Base-by-base conservation (phyloP, 306 rosid genomes). In the Calophaca sinica region DNA sequence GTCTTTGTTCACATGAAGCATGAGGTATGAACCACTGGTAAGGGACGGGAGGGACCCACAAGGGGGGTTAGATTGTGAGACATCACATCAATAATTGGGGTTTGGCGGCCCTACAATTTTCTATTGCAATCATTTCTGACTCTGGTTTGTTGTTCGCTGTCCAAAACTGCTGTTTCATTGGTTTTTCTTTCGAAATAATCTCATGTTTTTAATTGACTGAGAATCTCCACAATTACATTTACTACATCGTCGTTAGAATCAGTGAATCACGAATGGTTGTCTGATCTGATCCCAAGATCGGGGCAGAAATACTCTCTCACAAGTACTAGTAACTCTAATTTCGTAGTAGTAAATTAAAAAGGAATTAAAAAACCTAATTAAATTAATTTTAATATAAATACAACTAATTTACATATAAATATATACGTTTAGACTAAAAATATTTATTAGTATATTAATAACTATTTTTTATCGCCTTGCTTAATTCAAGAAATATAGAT, bases 51-150 rank as follows among this genome's bases (percentile, higher is more conserved):
- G 15, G 70, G 70, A 20, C 70, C 70, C 52, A 15, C 38, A 36
- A 8, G 0, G n/a, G 49, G 50, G 50, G 13, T 14, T 62, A 7
- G 49, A 38, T 62, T 63, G 52, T 42, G 35, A 20, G 35, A 64
- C 70, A 64, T 63, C 45, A 20, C 70, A 64, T 64, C 70, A 41
- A 64, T 64, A 4, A 41, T 64, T 62, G 68, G 33, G 55, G 31
- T 3, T 42, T 64, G 15, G 53, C 2, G 35, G 5, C 36, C 53
- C 70, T 64, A 64, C 38, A 4, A 2, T 39, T 62, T 64, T 64
- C 52, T 42, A 64, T 8, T 64, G 14, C 53, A 41, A 64, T 64
- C 70, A 41, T 64, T 42, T 42, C 14, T 42, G 5, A 42, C 68
- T 38, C 13, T 38, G 44, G 20, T 61, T 62, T 62, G 13, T 36